Evolutionary conservation across 2,329 filamentous ascomycete species (phyloP).

Genomic region (Ophiostoma pallidulum): DNA sequence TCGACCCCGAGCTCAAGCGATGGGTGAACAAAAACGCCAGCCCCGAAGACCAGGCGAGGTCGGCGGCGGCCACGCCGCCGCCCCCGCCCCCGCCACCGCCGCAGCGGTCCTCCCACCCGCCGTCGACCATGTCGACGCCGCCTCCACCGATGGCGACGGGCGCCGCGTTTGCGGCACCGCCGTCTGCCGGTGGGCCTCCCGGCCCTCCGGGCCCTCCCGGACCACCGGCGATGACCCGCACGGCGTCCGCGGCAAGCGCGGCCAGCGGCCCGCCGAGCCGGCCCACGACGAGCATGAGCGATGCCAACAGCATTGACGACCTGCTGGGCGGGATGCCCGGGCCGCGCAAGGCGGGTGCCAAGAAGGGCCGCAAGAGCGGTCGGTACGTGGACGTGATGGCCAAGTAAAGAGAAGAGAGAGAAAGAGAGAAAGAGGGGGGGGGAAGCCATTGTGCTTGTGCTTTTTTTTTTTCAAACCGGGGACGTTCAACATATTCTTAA

Average conservation of each 20-base stretch:
- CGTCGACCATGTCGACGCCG: conserved; percentile 42
- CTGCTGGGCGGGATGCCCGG: conserved; percentile 64
- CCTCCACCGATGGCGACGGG: conserved; percentile 34
- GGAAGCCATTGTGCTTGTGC: not conserved
- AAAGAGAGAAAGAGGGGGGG: not conserved
- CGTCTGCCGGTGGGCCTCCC: conserved; percentile 21
- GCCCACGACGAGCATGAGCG: conserved; percentile 74
- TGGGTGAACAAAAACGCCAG: conserved; percentile 96
- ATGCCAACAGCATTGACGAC: conserved; percentile 92
- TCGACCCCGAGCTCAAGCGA: conserved; percentile 90
- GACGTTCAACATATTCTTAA: no score
- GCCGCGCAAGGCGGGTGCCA: conserved; percentile 54
- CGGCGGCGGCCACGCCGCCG: conserved; percentile 56
- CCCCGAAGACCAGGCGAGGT: conserved; percentile 50
- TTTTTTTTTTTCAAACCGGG: no score
- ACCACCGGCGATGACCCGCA: conserved; percentile 25
- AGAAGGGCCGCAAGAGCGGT: conserved; percentile 70
- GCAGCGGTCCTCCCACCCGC: conserved; percentile 56
- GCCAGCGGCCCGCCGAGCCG: conserved; percentile 49
- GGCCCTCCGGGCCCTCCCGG: not conserved
- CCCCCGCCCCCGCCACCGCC: conserved; percentile 86
- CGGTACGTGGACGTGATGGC: conserved; percentile 97
- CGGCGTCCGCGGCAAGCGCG: conserved; percentile 38
- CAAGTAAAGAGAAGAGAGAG: conserved; percentile 44
- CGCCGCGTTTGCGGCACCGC: conserved; percentile 22